Conservation (phyloP, 164 flowering plant species). For the Houttuynia cordata region DNA sequence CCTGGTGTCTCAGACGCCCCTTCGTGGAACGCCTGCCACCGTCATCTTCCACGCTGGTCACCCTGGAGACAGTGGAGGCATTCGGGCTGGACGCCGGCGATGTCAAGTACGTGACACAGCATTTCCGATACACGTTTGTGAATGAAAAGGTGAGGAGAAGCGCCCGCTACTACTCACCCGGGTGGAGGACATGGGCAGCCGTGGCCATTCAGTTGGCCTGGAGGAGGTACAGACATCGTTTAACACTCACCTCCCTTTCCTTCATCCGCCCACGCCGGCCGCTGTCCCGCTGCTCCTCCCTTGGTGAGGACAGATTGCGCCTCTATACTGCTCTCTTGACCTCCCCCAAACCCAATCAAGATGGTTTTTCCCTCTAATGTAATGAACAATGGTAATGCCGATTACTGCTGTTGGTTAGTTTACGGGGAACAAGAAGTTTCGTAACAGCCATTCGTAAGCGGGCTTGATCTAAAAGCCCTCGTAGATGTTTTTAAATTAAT, state of each 20-base stretch:
- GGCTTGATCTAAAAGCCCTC: too few relatives aligned
- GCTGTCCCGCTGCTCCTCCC: conserved; percentile 57
- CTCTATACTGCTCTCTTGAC: conserved; percentile 85
- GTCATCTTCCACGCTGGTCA: conserved; percentile 64
- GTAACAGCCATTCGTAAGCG: too few relatives aligned
- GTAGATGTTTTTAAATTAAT: too few relatives aligned
- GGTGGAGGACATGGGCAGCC: conserved; percentile 98
- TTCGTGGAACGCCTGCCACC: conserved; percentile 83
- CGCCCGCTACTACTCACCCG: conserved; percentile 85
- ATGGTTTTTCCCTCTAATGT: conserved; percentile 64
- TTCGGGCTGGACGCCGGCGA: conserved; percentile 85
- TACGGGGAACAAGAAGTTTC: too few relatives aligned
- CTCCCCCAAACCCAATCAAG: conserved; percentile 87
- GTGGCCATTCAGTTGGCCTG: conserved; percentile 94
- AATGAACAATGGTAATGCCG: too few relatives aligned
- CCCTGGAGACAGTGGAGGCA: conserved; percentile 84
- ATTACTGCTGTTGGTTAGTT: too few relatives aligned
- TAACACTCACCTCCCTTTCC: conserved; percentile 69
- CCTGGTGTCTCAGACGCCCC: conserved; percentile 87
- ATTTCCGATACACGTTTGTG: conserved; percentile 82
- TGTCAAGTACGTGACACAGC: conserved; percentile 86
- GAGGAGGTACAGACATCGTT: conserved; percentile 71
- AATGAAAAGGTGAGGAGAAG: conserved; percentile 83
- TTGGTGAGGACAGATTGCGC: conserved; percentile 78
- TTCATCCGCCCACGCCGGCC: conserved; percentile 86